Percentiles rank a stretch among this genome's conserved stretches.
Conservation (phyloP, 768 basidiomycete genomes). For the Pulveroboletus sp. region DNA sequence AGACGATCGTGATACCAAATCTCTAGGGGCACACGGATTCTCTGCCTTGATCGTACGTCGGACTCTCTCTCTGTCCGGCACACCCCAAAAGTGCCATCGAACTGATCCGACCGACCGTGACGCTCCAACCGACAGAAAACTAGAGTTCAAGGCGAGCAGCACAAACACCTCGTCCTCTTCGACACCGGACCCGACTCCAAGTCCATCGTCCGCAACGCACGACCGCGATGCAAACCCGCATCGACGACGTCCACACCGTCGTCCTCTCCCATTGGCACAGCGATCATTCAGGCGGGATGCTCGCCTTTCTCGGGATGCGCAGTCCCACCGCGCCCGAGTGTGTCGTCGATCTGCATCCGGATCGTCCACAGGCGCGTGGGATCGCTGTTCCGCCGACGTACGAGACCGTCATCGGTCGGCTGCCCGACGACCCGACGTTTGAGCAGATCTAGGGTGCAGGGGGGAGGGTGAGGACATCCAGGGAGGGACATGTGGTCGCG, state of each 20-base stretch:
- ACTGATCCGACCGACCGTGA: no score
- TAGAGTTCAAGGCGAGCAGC: constrained; percentile 40
- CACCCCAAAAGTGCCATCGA: no score
- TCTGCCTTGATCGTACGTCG: constrained; percentile 72
- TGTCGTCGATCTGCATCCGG: constrained; percentile 72
- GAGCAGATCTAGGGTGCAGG: constrained; percentile 54
- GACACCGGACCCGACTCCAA: constrained; percentile 80
- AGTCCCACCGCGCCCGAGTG: constrained; percentile 31
- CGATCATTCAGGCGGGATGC: constrained; percentile 71
- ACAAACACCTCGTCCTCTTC: constrained; percentile 60
- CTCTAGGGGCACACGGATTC: constrained; percentile 75
- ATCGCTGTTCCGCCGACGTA: constrained; percentile 62
- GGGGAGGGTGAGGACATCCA: constrained; percentile 52
- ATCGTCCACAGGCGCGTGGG: constrained; percentile 68
- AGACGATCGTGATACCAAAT: not conserved
- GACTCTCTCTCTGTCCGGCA: no score
- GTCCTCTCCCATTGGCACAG: constrained; percentile 80
- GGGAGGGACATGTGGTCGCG: constrained; percentile 62
- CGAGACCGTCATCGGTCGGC: constrained; percentile 52
- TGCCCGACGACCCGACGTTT: constrained; percentile 72
- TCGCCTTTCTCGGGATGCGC: constrained; percentile 56
- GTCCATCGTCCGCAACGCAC: constrained; percentile 71
- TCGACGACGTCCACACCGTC: constrained; percentile 54
- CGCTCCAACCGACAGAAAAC: no score
- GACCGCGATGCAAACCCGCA: constrained; percentile 52